Evolutionary conservation across 2,329 filamentous ascomycete genomes (phyloP).

Genomic region (Hymenotorrendiella dingleyae): DNA sequence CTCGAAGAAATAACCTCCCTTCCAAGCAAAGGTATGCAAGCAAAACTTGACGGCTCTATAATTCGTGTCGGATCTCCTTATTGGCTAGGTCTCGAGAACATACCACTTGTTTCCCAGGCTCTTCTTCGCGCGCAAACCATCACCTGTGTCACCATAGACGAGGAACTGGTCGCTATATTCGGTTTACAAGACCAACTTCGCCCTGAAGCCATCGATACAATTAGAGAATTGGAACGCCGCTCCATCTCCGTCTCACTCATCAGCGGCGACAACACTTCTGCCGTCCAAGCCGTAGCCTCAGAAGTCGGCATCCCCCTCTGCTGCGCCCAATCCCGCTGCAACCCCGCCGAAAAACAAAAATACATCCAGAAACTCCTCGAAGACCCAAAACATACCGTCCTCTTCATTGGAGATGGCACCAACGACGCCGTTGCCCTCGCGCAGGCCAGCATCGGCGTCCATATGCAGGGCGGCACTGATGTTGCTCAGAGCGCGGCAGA

Average conservation of each 20-base stretch:
- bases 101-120: conserved; percentile 32
- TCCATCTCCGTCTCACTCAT: conserved; percentile 43
- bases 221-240: conserved; percentile 33
- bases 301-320: conserved; percentile 34
- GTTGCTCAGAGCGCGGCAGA: conserved; percentile 63
- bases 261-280: conserved; percentile 47
- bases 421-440: conserved; percentile 72
- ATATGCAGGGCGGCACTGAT: conserved; percentile 57
- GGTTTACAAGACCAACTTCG: conserved; percentile 43
- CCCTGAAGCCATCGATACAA: conserved; percentile 33
- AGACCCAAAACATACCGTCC: conserved; percentile 34
- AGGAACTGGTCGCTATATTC: conserved; percentile 35
- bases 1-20: conserved; percentile 34
- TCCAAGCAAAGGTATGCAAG: conserved; percentile 43
- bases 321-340: conserved; percentile 28
- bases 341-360: conserved; percentile 31
- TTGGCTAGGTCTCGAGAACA: conserved; percentile 37
- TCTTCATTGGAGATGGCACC: conserved; percentile 74
- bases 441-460: conserved; percentile 64
- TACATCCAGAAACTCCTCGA: conserved; percentile 16
- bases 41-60: conserved; percentile 17
- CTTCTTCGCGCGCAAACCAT: conserved; percentile 36
- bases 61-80: conserved; percentile 45
- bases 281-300: conserved; percentile 37
- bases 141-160: conserved; percentile 42